Conservation (phyloP, 2,329 filamentous ascomycete genomes). For the Periconia macrospinosa region DNA sequence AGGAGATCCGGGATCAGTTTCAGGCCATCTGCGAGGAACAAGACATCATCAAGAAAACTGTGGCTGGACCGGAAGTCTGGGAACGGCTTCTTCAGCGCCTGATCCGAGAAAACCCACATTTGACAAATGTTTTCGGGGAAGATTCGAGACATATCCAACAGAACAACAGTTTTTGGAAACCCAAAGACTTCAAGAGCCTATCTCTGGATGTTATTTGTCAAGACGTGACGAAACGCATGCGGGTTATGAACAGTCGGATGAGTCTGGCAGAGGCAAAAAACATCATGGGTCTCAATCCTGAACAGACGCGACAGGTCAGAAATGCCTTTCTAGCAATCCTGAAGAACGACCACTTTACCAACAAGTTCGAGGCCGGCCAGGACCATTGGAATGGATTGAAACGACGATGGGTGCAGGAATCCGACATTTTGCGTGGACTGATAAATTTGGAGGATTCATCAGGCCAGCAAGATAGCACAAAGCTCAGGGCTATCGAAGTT, state of each 20-base stretch:
- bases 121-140: conserved; percentile 64
- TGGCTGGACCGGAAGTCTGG: conserved; percentile 74
- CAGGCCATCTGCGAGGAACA: conserved; percentile 69
- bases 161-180: conserved; percentile 26
- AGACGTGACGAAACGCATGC: conserved; percentile 80
- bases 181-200: conserved; percentile 61
- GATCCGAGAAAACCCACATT: conserved; percentile 64
- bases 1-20: conserved; percentile 66
- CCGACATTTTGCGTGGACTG: conserved; percentile 57
- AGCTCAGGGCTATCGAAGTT: conserved; percentile 68
- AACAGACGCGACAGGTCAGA: conserved; percentile 67
- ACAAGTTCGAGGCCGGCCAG: conserved; percentile 71
- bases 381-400: conserved; percentile 74
- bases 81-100: conserved; percentile 69
- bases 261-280: conserved; percentile 76
- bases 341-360: conserved; percentile 67
- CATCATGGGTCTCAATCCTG: conserved; percentile 67
- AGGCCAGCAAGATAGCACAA: conserved; percentile 55
- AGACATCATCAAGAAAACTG: conserved; percentile 73
- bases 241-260: conserved; percentile 66
- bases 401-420: conserved; percentile 65
- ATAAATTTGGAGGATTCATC: conserved; percentile 46
- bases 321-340: conserved; percentile 68
- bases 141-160: conserved; percentile 56
- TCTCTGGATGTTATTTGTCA: conserved; percentile 79